Base-by-base conservation (phyloP, 2,329 filamentous ascomycete species). In the Penicillium sp. region DNA sequence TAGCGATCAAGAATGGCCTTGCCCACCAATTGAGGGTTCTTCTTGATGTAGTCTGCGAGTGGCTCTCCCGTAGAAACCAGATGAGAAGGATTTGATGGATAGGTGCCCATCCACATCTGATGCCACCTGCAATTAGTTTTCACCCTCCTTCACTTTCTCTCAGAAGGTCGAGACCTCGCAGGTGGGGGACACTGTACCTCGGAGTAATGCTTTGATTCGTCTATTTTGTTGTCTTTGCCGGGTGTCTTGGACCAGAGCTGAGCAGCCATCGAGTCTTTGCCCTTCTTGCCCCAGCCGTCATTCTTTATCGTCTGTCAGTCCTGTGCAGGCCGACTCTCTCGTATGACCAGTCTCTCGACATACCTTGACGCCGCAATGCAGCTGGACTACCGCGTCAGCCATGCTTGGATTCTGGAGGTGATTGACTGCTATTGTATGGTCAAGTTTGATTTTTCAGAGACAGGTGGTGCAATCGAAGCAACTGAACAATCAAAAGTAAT, bases 31-130 rank as follows among this genome's bases (percentile, higher is more conserved):
- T 79, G 71, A 18, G 83, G 74, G 33, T 82, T 74, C 60, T 86
- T 74, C 53, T 85, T 76, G 29, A 90, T 69, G 12, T 86, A 77
- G 24, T 85, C 77, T 52, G 81, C 77, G 1, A 90, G 76, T 27
- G 78, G 72, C 62, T 88, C 79, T 27, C 80, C 82, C 0, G 79
- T 84, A 24, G 73, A 71, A 12, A 85, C 69, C 1, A 86, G 73
- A 46, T 80, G 79, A 1, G 83, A 85, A 0, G 85, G 85, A 26
- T 84, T 78, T 35, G 81, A 80, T 0, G 85, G 84, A 61, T 90
- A 88, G 39, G 86, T 88, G 4, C 84, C 85, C 73, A 89, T 85
- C 85, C 85, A 89, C 76, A 85, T 81, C 69, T 72, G 36, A 2
- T 2, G 9, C 4, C 9, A 3, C 18, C 12, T 4, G 18, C 18